A percentile compares a stretch with the other conserved stretches of the same genome.
phyloP scores from a whole-genome alignment of 306 rosid genomes.

The Cyclanthera cordifolia region DNA sequence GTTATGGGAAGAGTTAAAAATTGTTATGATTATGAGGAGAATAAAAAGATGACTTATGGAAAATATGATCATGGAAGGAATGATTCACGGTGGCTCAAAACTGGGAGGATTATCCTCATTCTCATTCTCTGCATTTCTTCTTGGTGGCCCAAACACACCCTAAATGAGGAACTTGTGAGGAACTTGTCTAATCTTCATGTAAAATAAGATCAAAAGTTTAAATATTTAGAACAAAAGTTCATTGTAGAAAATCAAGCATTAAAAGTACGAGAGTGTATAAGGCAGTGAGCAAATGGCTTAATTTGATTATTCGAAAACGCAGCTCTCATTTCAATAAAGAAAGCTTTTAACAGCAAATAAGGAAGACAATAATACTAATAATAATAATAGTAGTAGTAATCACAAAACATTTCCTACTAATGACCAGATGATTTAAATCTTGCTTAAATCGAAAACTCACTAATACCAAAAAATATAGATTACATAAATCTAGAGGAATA shows the following conservation, averaged over 20 bases:
- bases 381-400: not conserved
- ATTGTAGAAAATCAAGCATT: not conserved
- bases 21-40: no score
- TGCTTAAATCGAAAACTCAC: not conserved
- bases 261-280: not conserved
- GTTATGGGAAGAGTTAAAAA: no score
- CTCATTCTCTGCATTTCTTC: no score
- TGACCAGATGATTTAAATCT: not conserved
- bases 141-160: no score
- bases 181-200: not conserved
- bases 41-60: no score
- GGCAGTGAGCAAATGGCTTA: not conserved
- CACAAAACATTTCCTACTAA: not conserved
- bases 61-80: no score
- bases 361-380: not conserved
- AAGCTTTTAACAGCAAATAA: not conserved
- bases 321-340: not conserved
- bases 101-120: no score
- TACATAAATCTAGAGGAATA: not conserved
- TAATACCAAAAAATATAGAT: not conserved
- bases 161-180: not conserved
- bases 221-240: not conserved
- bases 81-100: no score
- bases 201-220: not conserved
- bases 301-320: not conserved